Evolutionary conservation across 352 stramenopile genomes (phyloP).

Genomic region (Phytophthora cajani): DNA sequence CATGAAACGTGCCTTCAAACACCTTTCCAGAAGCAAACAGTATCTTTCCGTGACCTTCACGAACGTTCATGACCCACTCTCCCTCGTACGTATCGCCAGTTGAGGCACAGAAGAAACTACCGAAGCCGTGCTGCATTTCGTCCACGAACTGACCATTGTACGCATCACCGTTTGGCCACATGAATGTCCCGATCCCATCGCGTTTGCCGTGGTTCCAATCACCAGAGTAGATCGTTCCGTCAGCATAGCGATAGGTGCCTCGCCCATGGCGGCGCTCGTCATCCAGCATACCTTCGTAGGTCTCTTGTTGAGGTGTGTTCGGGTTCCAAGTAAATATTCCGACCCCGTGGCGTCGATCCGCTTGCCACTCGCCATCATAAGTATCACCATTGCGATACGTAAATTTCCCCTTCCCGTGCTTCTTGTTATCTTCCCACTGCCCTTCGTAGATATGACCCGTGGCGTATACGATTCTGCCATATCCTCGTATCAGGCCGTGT

Average conservation of each 20-base stretch:
- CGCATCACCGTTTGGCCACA: conserved; percentile 86
- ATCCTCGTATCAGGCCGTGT: conserved; percentile 69
- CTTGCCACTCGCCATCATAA: conserved; percentile 76
- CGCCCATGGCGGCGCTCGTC: conserved; percentile 67
- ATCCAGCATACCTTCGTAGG: conserved; percentile 81
- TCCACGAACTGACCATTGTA: conserved; percentile 84
- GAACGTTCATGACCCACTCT: conserved; percentile 85
- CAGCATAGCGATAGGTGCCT: conserved; percentile 66
- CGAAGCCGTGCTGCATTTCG: conserved; percentile 83
- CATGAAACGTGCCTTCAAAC: conserved; percentile 87
- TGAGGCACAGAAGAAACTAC: conserved; percentile 64
- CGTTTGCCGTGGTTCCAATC: conserved; percentile 73
- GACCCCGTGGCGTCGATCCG: conserved; percentile 60
- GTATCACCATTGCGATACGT: conserved; percentile 83
- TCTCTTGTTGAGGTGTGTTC: conserved; percentile 60
- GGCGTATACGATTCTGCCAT: conserved; percentile 65
- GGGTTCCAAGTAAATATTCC: conserved; percentile 74
- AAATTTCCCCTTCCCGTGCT: conserved; percentile 84
- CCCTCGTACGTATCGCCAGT: conserved; percentile 74
- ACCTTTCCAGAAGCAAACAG: conserved; percentile 80
- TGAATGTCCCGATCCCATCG: conserved; percentile 80
- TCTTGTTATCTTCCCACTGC: conserved; percentile 69
- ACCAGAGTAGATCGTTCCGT: conserved; percentile 69
- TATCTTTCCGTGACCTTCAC: conserved; percentile 78
- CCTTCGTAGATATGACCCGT: conserved; percentile 74